Evolutionary conservation across 371 early-diverging fungal species (phyloP).

Genomic region (Mucor plumbeus): DNA sequence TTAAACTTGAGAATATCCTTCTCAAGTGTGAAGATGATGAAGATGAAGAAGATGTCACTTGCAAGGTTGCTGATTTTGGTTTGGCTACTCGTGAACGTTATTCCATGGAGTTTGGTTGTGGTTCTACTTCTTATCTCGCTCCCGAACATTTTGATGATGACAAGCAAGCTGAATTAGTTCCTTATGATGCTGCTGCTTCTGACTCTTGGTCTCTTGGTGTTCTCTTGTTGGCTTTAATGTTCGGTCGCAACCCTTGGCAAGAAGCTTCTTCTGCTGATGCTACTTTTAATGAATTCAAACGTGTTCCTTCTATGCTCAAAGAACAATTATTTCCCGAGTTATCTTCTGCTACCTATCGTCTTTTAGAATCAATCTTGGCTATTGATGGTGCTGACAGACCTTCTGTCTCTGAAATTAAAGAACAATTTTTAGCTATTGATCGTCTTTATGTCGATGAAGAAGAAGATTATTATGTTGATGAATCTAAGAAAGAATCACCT

Average conservation of each 20-base stretch:
- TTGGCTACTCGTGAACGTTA: constrained; percentile 76
- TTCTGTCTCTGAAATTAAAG: constrained; percentile 39
- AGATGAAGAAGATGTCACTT: constrained; percentile 45
- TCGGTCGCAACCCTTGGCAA: constrained; percentile 86
- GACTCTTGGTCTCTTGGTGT: constrained; percentile 84
- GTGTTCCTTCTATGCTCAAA: constrained; percentile 54
- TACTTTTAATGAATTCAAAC: constrained; percentile 60
- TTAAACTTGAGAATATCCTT: constrained; percentile 82
- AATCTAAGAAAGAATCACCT: constrained; percentile 25
- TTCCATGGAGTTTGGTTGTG: constrained; percentile 80
- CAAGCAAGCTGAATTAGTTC: constrained; percentile 24
- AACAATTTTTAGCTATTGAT: constrained; percentile 36
- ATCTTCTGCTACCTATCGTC: constrained; percentile 38
- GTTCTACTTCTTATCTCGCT: constrained; percentile 72
- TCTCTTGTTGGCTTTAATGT: constrained; percentile 72
- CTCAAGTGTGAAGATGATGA: constrained; percentile 43
- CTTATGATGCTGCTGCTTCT: constrained; percentile 69
- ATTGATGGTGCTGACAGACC: constrained; percentile 37
- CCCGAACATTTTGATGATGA: constrained; percentile 72
- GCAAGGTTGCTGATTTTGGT: constrained; percentile 89
- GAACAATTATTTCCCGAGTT: constrained; percentile 58
- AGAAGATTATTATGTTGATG: constrained; percentile 38
- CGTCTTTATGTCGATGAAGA: constrained; percentile 43
- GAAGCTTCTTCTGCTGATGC: constrained; percentile 60
- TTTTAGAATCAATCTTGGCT: constrained; percentile 40